Evolutionary conservation across 768 basidiomycete genomes (phyloP), one percentile per base, ranked within the genome.

Genomic region (Coprinopsis marcescibilis): DNA sequence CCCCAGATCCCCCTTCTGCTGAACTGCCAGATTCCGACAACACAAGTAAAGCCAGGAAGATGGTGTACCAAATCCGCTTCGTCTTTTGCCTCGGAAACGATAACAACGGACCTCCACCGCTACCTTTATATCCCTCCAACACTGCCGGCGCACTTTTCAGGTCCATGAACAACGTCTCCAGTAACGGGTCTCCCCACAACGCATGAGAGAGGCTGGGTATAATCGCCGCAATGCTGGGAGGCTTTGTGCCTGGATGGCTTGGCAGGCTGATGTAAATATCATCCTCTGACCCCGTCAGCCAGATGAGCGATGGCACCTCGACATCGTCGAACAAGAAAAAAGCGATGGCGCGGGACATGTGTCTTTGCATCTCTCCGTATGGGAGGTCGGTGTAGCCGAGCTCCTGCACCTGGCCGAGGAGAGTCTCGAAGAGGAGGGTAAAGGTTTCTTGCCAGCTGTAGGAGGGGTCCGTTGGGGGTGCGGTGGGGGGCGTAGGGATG

Each of bases 391-490:
- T 48, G 21, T 46, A 53, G 17, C 15, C 26, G 4, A 4, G 24
- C 1, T 19, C 15, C 41, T 40, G 24, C 25, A 43, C 51, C 27
- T 49, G 47, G 38, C 55, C n/a, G 10, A 52, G 52, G 34, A 54
- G 51, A 2, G 52, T 49, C 45, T 72, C 67, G 13, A 76, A 71
- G 4, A 77, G 65, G 7, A 61, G 42, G 4, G 79, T 79, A 60
- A 88, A 88, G 1, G 81, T 77, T 55, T 84, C 84, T 63, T 88
- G 82, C 86, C 86, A 89, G 61, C 75, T 81, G 58, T 81, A 85
- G 1, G 70, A 71, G 13, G 69, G 62, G 4, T 72, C 65, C 10
- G 49, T 30, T n/a, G 52, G 32, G 19, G 67, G 62, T 17, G 56
- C 60, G 4, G 49, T 51, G 24, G 60, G n/a, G n/a, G n/a, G 54